Percentiles rank a stretch among this genome's conserved stretches.
These are phyloP conservation scores for Euphorbia celastroides DNA, from an alignment of 441 rosid species.

Conservation along the genomic window DNA sequence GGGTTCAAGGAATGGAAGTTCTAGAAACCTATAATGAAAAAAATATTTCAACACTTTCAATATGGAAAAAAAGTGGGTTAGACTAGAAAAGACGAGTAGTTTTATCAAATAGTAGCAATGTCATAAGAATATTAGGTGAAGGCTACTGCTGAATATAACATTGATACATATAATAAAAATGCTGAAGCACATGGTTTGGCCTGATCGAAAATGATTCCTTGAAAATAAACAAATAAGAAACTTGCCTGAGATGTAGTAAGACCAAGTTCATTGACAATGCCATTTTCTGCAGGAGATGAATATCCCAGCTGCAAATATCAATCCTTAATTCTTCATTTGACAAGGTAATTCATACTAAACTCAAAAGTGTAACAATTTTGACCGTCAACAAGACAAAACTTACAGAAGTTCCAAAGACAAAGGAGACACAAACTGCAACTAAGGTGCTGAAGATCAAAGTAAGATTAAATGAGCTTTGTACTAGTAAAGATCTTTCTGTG, in stretches of 20 bases:
- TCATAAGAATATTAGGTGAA: neutral
- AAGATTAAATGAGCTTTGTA: neutral
- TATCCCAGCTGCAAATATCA: neutral
- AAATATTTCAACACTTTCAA: too few species aligned
- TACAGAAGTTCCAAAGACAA: neutral
- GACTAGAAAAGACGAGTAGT: too few species aligned
- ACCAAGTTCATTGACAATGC: neutral
- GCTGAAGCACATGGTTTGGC: neutral
- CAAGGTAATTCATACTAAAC: neutral
- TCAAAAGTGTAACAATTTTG: neutral
- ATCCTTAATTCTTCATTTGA: neutral
- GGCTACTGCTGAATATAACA: too few species aligned
- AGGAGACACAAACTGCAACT: neutral
- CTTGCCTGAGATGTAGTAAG: neutral
- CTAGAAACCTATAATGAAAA: too few species aligned
- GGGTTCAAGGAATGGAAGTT: too few species aligned
- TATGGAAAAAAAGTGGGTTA: too few species aligned
- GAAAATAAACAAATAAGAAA: neutral
- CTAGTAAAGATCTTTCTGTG: neutral
- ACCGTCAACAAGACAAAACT: neutral
- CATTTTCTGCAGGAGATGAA: neutral
- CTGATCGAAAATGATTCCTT: too few species aligned
- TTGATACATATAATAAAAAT: too few species aligned
- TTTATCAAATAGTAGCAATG: neutral
- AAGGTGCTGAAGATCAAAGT: neutral